Conservation (phyloP, 805 yeast genomes). For the Zygotorulaspora florentina region DNA sequence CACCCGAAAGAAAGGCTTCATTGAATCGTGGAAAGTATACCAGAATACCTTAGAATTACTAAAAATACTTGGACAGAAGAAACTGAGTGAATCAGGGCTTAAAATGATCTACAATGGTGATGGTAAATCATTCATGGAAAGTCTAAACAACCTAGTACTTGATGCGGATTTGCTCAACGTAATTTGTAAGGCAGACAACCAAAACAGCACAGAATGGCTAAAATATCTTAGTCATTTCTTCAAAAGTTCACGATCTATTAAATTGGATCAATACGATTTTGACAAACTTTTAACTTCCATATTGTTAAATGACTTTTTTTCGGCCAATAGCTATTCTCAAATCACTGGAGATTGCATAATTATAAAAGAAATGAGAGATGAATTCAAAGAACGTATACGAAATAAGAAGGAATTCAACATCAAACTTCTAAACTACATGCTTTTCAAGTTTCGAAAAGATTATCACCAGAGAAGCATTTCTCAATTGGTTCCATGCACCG, state of each 20-base stretch:
- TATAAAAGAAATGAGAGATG: not conserved
- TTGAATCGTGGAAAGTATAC: conserved; percentile 5
- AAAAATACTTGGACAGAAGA: not conserved
- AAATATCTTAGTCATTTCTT: not conserved
- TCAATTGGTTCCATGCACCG: not conserved
- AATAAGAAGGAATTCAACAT: conserved; percentile 7
- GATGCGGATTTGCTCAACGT: not conserved
- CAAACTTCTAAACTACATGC: conserved; percentile 9
- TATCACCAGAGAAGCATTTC: conserved; percentile 3
- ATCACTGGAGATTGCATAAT: not conserved
- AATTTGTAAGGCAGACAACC: not conserved
- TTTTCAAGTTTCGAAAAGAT: conserved; percentile 5
- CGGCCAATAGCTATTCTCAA: not conserved
- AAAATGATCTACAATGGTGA: conserved; percentile 1
- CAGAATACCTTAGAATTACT: conserved; percentile 3
- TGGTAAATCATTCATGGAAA: conserved; percentile 2
- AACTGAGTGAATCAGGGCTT: conserved; percentile 1
- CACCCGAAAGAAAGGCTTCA: conserved; percentile 1
- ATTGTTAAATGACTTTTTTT: conserved; percentile 1
- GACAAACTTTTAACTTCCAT: conserved; percentile 4
- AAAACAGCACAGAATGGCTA: not conserved
- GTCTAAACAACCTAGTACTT: conserved; percentile 1
- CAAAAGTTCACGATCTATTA: not conserved
- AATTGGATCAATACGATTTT: conserved; percentile 5
- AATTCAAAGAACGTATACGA: conserved; percentile 3